phyloP scores from a whole-genome alignment of 148 eudicot species.

The Limonium bicolor region DNA sequence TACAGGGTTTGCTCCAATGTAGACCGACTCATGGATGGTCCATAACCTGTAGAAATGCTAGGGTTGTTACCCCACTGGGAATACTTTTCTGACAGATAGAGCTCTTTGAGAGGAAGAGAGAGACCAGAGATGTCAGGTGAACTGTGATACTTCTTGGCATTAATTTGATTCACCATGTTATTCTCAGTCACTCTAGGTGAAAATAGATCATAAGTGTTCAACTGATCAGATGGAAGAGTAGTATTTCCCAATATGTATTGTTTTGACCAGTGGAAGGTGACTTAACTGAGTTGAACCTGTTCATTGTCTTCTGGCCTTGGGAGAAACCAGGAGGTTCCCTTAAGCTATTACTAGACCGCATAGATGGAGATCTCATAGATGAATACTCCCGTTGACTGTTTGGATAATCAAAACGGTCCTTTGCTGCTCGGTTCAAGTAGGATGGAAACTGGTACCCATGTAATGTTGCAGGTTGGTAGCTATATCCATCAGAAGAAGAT shows the following conservation, averaged over 20 bases:
- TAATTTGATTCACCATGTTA: constrained; percentile 8
- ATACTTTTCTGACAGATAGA: constrained; percentile 21
- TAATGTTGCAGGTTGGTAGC: constrained; percentile 71
- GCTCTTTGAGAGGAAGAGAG: constrained; percentile 28
- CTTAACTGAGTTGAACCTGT: constrained; percentile 26
- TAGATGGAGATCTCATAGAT: constrained; percentile 31
- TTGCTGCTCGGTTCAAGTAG: constrained; percentile 35
- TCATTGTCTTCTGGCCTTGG: constrained; percentile 26
- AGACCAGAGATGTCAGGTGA: constrained; percentile 76
- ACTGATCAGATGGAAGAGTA: constrained; percentile 37
- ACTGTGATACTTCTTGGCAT: constrained; percentile 71
- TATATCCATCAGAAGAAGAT: constrained; percentile 43
- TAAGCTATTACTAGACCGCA: constrained; percentile 17
- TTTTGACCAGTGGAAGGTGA: constrained; percentile 62
- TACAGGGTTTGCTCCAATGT: constrained; percentile 21
- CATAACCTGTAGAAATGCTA: constrained; percentile 18
- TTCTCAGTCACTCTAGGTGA: constrained; percentile 25
- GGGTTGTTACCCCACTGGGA: constrained; percentile 27
- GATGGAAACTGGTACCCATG: constrained; percentile 67
- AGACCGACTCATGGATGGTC: constrained; percentile 22
- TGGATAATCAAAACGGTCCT: constrained; percentile 31
- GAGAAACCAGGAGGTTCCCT: constrained; percentile 35
- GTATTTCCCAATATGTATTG: constrained; percentile 39
- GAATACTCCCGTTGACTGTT: constrained; percentile 28
- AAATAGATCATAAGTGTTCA: constrained; percentile 21